A percentile compares a stretch with the other conserved stretches of the same genome.
Evolutionary conservation across 2,329 filamentous ascomycete genomes (phyloP).

Genomic region (Zasmidium angulare): DNA sequence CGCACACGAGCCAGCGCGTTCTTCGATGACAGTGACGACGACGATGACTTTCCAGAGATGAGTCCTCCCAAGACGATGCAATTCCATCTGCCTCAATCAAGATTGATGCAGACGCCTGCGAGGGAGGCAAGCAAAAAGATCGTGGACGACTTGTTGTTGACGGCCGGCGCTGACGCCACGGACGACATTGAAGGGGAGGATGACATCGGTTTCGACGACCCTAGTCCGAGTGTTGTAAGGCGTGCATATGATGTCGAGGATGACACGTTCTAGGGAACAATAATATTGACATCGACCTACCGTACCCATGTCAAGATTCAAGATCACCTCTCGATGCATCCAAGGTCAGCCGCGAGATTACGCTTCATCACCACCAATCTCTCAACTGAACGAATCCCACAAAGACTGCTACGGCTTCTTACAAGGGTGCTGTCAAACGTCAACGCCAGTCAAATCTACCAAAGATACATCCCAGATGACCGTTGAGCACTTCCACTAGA

Average conservation of each 20-base stretch:
- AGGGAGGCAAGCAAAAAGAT: slow-evolving; percentile 78
- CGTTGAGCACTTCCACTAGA: not conserved
- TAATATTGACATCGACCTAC: not conserved
- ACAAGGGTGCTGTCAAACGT: too few relatives aligned
- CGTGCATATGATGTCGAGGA: slow-evolving; percentile 46
- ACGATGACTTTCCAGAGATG: slow-evolving; percentile 50
- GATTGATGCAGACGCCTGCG: slow-evolving; percentile 77
- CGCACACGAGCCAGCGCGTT: slow-evolving; percentile 23
- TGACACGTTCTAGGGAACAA: slow-evolving; percentile 44
- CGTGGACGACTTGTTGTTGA: slow-evolving; percentile 75
- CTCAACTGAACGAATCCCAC: not conserved
- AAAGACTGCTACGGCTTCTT: not conserved
- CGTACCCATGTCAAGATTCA: not conserved
- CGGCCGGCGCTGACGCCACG: slow-evolving; percentile 64
- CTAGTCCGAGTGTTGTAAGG: slow-evolving; percentile 50
- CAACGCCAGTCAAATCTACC: not conserved
- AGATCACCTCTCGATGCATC: too few relatives aligned
- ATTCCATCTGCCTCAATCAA: slow-evolving; percentile 75
- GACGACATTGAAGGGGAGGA: slow-evolving; percentile 48
- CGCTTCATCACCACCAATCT: not conserved
- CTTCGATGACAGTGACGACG: slow-evolving; percentile 52
- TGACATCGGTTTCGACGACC: slow-evolving; percentile 40
- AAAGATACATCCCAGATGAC: not conserved
- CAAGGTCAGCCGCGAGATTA: not conserved
- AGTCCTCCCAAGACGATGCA: slow-evolving; percentile 94